A percentile compares a stretch with the other conserved stretches of the same genome.
These are phyloP conservation scores for Petrea volubilis DNA, from an alignment of 257 asterid genomes.

Conservation along the genomic window DNA sequence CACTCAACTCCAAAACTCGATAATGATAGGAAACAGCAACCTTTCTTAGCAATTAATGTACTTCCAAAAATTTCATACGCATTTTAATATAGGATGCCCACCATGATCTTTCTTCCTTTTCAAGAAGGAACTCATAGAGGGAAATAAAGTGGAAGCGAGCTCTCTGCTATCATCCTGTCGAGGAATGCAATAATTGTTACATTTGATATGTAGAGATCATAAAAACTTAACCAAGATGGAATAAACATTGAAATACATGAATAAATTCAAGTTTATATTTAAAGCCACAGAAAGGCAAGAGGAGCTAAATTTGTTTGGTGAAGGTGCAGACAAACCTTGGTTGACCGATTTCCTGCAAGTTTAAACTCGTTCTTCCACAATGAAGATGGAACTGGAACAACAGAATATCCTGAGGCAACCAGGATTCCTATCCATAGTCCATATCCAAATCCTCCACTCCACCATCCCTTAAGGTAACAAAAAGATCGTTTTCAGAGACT, in stretches of 20 bases:
- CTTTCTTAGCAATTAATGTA: neutral
- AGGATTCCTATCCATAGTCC: slow-evolving; percentile 75
- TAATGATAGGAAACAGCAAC: neutral
- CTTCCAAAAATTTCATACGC: neutral
- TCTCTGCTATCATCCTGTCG: slow-evolving; percentile 76
- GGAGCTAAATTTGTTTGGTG: neutral
- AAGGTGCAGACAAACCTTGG: slow-evolving; percentile 50
- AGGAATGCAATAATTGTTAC: neutral
- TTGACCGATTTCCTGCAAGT: slow-evolving; percentile 47
- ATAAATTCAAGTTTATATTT: neutral
- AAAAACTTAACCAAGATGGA: neutral
- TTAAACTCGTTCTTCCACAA: slow-evolving; percentile 66
- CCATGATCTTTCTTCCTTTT: slow-evolving; percentile 79
- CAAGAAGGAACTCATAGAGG: slow-evolving; percentile 52
- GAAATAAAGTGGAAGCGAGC: slow-evolving; percentile 57
- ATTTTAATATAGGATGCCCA: slow-evolving; percentile 11
- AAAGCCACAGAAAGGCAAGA: neutral
- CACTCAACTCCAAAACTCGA: neutral
- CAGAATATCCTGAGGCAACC: slow-evolving; percentile 72
- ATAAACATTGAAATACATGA: neutral
- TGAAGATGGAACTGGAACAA: slow-evolving; percentile 63
- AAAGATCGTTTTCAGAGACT: neutral
- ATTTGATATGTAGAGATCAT: neutral
- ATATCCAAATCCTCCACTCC: slow-evolving; percentile 81
- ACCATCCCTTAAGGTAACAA: slow-evolving; percentile 61